Base-by-base conservation (phyloP, 1,284 basidiomycete species). In the Neotropicomus parvogracilis region DNA sequence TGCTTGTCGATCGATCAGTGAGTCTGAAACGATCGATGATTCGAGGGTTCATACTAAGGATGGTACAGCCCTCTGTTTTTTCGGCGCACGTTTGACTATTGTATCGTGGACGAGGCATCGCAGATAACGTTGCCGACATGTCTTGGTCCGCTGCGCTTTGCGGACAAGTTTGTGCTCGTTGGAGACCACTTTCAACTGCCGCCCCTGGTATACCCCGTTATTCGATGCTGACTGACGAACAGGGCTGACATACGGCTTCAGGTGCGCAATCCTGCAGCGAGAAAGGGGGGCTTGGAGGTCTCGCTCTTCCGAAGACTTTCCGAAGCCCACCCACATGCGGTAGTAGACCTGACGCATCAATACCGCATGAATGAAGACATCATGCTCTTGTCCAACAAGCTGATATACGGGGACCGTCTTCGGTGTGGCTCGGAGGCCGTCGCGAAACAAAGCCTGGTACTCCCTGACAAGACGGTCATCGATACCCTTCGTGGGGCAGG, bases 291-390 rank as follows among this genome's bases (percentile, higher is more conserved):
- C 0, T 73, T 98, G 21, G 93, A 97, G 54, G 75, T 89, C 1
- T 95, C 91, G 1, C 77, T 99, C 9, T 99, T 99, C 75, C 83
- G 89, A 40, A 77, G 85, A 2, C 78, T 99, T 4, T 91, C 89
- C 0, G 86, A 93, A 38, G 84, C 87, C 0, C 91, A 97, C 60
- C 91, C 91, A 0, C 69, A 81, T 17, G 83, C 92, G 1, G 87
- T 97, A 35, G 80, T 88, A 16, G 85, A 94, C 55, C 77, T 99
- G 27, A 78, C 81, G 0, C 76, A 86, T 44, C 95, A 99, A 64
- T 99, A 99, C 65, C 79, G 97, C 45, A 99, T 99, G 95, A 97
- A 95, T 66, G 81, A 80, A 48, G 93, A 97, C 51, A 98, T 99
- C 63, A 99, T 98, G 95, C 64, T 79, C 8, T 72, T 99, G 11